Conservation (phyloP, 352 stramenopile species). For the Aphanomyces invadans region DNA sequence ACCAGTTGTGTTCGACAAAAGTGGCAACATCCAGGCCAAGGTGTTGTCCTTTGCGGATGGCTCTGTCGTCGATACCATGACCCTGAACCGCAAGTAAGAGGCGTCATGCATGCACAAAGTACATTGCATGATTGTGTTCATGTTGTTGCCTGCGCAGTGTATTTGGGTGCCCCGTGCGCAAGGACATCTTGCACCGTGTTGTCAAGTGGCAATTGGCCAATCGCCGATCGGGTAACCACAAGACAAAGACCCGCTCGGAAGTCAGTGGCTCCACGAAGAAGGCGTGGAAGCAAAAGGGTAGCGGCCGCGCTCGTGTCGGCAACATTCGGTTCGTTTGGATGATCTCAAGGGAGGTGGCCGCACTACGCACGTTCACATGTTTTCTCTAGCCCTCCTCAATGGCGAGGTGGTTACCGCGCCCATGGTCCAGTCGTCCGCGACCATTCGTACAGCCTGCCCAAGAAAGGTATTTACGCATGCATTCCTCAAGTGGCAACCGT, state of each 20-base stretch:
- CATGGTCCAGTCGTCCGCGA: conserved; percentile 79
- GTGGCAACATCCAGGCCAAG: conserved; percentile 60
- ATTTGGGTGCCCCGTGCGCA: conserved; percentile 64
- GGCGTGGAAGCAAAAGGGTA: conserved; percentile 85
- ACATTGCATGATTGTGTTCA: background rate
- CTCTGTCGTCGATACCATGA: conserved; percentile 35
- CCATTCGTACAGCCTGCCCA: conserved; percentile 80
- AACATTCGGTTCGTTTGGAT: conserved; percentile 55
- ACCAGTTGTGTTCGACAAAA: conserved; percentile 39
- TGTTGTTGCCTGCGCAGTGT: conserved; percentile 33
- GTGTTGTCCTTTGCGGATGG: conserved; percentile 44
- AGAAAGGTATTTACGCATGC: conserved; percentile 42
- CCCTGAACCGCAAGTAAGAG: conserved; percentile 38
- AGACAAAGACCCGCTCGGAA: conserved; percentile 84
- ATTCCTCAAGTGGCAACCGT: background rate
- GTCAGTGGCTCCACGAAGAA: conserved; percentile 83
- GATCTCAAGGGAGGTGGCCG: too few species aligned
- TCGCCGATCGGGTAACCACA: conserved; percentile 77
- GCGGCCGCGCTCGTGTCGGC: conserved; percentile 74
- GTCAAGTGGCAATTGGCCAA: conserved; percentile 83
- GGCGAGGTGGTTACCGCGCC: conserved; percentile 76
- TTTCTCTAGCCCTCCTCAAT: conserved; percentile 52
- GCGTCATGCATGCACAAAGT: background rate
- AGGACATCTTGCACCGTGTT: conserved; percentile 83
- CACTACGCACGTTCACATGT: too few species aligned